A percentile compares a stretch with the other conserved stretches of the same genome.
Evolutionary conservation across 495 filamentous ascomycete genomes (phyloP).

Genomic region (Friedmanniomyces simplex): DNA sequence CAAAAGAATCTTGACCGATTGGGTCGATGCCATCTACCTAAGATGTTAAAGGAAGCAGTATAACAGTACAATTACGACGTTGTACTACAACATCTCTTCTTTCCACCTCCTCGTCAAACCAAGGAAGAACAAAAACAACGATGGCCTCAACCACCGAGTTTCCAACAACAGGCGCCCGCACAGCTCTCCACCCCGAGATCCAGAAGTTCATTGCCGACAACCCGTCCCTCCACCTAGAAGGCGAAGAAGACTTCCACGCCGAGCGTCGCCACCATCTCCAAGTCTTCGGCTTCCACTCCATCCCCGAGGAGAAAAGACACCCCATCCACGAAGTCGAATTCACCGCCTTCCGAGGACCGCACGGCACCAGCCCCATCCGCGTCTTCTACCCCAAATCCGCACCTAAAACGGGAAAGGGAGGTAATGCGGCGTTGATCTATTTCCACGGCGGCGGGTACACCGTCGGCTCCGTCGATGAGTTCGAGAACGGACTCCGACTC

Average conservation of each 20-base stretch:
- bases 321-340: conserved; percentile 29
- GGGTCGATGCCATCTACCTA: too few relatives aligned
- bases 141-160: too few relatives aligned
- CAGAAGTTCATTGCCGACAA: too few relatives aligned
- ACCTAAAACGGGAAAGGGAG: background rate
- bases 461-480: conserved; percentile 32
- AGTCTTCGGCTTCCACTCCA: conserved; percentile 30
- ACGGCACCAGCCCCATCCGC: conserved; percentile 31
- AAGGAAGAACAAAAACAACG: too few relatives aligned
- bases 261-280: conserved; percentile 29
- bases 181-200: too few relatives aligned
- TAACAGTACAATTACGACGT: too few relatives aligned
- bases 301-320: conserved; percentile 11
- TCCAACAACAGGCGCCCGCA: too few relatives aligned
- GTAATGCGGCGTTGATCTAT: conserved; percentile 28
- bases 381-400: conserved; percentile 25
- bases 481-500: conserved; percentile 31
- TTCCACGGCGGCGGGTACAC: conserved; percentile 37
- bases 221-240: too few relatives aligned
- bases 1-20: too few relatives aligned
- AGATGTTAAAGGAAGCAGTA: too few relatives aligned
- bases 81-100: too few relatives aligned
- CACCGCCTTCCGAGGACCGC: conserved; percentile 30
- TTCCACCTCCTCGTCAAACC: too few relatives aligned
- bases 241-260: conserved; percentile 15